Percentiles rank a stretch among this genome's conserved stretches.
Conservation (phyloP, 352 stramenopile species). For the Globisporangium heterothallicum region DNA sequence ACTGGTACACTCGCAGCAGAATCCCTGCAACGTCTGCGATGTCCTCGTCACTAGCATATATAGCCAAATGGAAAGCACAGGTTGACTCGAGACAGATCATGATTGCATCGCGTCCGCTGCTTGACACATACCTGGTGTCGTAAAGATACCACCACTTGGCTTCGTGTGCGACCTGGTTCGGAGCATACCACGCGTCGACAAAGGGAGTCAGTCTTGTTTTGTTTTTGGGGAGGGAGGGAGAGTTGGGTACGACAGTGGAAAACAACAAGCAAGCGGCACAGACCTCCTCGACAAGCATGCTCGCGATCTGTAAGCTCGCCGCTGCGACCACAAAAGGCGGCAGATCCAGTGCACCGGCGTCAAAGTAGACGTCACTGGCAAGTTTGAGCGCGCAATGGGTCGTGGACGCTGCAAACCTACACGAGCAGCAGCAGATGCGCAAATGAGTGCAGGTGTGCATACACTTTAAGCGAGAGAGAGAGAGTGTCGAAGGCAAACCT, state of each 20-base stretch:
- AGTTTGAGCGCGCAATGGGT: constrained; percentile 29
- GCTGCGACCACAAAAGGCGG: constrained; percentile 28
- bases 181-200: neutral
- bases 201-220: neutral
- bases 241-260: too few species aligned
- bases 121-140: constrained; percentile 29
- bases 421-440: neutral
- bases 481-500: neutral
- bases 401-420: constrained; percentile 27
- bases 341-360: constrained; percentile 16
- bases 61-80: too few species aligned
- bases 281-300: constrained; percentile 14
- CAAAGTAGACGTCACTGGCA: constrained; percentile 31
- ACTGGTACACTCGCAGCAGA: constrained; percentile 18
- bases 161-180: neutral
- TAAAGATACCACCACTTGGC: constrained; percentile 49
- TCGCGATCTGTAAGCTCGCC: constrained; percentile 23
- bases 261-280: neutral
- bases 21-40: constrained; percentile 21
- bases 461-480: neutral
- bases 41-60: constrained; percentile 35
- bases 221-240: neutral
- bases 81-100: too few species aligned
- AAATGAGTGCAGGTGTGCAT: neutral
- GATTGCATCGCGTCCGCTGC: too few species aligned